Percentiles rank a stretch among this genome's conserved stretches.
Evolutionary conservation across 192 early-diverging fungal species (phyloP).

Genomic region (Backusella liffmaniae): DNA sequence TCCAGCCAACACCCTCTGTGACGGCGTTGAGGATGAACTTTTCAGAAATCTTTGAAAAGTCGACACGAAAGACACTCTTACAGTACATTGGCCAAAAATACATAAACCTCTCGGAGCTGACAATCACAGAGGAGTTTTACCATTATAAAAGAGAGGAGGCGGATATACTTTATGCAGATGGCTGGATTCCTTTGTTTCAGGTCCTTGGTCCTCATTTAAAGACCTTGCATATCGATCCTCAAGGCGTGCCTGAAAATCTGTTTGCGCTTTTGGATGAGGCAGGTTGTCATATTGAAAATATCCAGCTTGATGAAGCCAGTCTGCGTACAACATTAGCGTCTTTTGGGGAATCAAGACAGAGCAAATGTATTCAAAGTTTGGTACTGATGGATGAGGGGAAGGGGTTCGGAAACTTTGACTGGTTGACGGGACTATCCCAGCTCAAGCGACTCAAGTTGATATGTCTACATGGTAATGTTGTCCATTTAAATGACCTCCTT

Average conservation of each 20-base stretch:
- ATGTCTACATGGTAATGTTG: neutral
- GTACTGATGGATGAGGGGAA: neutral
- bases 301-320: neutral
- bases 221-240: neutral
- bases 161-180: neutral
- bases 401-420: neutral
- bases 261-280: neutral
- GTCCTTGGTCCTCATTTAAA: neutral
- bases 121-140: neutral
- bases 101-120: neutral
- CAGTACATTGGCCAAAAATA: neutral
- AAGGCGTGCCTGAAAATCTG: neutral
- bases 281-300: neutral
- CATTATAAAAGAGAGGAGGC: neutral
- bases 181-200: neutral
- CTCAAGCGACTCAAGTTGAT: neutral
- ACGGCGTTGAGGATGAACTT: neutral
- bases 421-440: neutral
- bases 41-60: neutral
- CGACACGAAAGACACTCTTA: neutral
- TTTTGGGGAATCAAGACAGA: neutral
- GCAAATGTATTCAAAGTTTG: neutral
- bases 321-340: neutral
- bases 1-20: neutral
- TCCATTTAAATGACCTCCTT: neutral